Conservation (phyloP, 805 yeast species). For the Cyberlindnera galapagoensis region DNA sequence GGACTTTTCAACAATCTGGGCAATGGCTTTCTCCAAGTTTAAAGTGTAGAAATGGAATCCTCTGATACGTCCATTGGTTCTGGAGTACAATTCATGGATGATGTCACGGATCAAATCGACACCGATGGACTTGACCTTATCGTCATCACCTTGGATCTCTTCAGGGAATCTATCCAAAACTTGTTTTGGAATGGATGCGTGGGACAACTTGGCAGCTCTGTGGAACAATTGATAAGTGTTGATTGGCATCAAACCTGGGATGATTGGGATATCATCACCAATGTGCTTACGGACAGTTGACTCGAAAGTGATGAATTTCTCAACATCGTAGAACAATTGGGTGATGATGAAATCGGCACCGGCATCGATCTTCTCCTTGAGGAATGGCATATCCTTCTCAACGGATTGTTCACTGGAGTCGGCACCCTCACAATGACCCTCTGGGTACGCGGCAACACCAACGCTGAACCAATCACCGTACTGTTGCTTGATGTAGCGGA, state of each 20-base stretch:
- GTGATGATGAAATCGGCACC: constrained; percentile 94
- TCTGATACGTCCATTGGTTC: constrained; percentile 51
- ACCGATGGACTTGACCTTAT: constrained; percentile 75
- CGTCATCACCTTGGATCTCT: constrained; percentile 60
- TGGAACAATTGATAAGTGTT: constrained; percentile 77
- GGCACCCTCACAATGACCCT: constrained; percentile 93
- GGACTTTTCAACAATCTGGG: constrained; percentile 68
- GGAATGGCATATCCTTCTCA: constrained; percentile 45
- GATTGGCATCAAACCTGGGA: constrained; percentile 91
- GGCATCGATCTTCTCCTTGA: constrained; percentile 85
- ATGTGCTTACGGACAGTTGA: constrained; percentile 36
- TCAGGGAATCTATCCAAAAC: constrained; percentile 51
- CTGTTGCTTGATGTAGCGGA: constrained; percentile 61
- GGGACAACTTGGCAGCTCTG: constrained; percentile 84
- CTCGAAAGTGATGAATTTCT: constrained; percentile 66
- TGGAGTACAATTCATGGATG: constrained; percentile 46
- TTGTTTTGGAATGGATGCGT: constrained; percentile 68
- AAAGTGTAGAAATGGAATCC: constrained; percentile 92
- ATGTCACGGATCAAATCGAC: constrained; percentile 65
- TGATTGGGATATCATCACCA: constrained; percentile 44
- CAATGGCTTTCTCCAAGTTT: constrained; percentile 88
- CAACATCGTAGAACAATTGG: constrained; percentile 95
- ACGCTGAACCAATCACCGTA: constrained; percentile 82
- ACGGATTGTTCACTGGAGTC: constrained; percentile 45
- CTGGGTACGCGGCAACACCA: constrained; percentile 98